phyloP scores from a whole-genome alignment of 2,329 filamentous ascomycete species.

The Verticillium nubilum region DNA sequence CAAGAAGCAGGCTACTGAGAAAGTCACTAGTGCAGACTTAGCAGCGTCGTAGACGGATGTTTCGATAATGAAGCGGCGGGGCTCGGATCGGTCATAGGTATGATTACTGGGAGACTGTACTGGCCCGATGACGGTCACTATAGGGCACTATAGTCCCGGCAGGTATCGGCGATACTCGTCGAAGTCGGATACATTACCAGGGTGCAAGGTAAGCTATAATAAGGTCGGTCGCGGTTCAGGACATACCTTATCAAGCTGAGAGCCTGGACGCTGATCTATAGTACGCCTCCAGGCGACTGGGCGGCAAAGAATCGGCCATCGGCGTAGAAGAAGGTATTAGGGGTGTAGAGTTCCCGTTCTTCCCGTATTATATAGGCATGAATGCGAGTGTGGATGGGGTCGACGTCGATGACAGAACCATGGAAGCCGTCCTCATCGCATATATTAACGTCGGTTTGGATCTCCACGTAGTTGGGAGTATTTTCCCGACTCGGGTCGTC shows the following conservation, averaged over 20 bases:
- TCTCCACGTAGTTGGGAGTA: not conserved
- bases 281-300: not conserved
- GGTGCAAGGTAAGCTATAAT: not conserved
- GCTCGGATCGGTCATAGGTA: not conserved
- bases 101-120: not conserved
- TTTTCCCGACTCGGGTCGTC: not conserved
- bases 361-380: not conserved
- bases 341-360: not conserved
- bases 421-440: not conserved
- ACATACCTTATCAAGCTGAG: not conserved
- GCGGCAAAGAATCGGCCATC: not conserved
- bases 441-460: not conserved
- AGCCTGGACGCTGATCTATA: not conserved
- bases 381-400: not conserved
- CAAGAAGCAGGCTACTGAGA: not conserved
- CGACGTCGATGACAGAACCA: not conserved
- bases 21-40: not conserved
- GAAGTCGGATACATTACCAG: not conserved
- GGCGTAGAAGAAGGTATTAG: not conserved
- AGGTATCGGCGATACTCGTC: not conserved
- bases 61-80: not conserved
- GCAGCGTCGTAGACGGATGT: not conserved
- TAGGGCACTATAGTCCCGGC: not conserved
- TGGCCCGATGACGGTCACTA: not conserved
- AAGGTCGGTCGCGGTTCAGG: not conserved